Evolutionary conservation across 2,329 filamentous ascomycete genomes (phyloP).

Genomic region (Colletotrichum sp.): DNA sequence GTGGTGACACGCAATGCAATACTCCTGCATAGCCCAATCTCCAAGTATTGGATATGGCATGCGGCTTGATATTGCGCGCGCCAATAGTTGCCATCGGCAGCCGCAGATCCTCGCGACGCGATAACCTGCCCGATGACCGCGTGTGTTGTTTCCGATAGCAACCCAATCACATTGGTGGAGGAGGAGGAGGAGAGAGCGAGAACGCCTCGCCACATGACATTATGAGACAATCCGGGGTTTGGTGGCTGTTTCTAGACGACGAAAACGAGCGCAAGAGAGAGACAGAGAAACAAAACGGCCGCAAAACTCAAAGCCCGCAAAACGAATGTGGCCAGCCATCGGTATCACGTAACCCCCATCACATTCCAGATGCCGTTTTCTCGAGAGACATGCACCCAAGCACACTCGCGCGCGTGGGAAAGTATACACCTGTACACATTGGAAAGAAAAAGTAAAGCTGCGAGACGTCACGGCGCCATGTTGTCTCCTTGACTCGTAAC

Average conservation of each 20-base stretch:
- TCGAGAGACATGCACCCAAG: not conserved
- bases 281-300: not conserved
- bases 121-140: not conserved
- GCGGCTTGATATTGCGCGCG: not conserved
- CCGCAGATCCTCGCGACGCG: not conserved
- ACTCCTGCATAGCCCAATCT: not conserved
- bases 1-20: not conserved
- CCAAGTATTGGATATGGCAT: not conserved
- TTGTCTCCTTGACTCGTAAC: conserved; percentile 16
- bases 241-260: not conserved
- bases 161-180: not conserved
- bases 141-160: not conserved
- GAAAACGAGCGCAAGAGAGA: not conserved
- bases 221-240: conserved; percentile 7
- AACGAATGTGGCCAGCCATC: not conserved
- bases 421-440: not conserved
- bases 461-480: not conserved
- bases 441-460: not conserved
- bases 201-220: not conserved
- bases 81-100: conserved; percentile 1
- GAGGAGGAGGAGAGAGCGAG: not conserved
- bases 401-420: not conserved
- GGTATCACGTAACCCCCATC: not conserved
- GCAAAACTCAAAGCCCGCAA: not conserved
- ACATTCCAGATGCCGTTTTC: not conserved